Percentiles rank a stretch among this genome's conserved stretches.
Conservation (phyloP, 169 alveolate species). For the Plasmodium gaboni region DNA sequence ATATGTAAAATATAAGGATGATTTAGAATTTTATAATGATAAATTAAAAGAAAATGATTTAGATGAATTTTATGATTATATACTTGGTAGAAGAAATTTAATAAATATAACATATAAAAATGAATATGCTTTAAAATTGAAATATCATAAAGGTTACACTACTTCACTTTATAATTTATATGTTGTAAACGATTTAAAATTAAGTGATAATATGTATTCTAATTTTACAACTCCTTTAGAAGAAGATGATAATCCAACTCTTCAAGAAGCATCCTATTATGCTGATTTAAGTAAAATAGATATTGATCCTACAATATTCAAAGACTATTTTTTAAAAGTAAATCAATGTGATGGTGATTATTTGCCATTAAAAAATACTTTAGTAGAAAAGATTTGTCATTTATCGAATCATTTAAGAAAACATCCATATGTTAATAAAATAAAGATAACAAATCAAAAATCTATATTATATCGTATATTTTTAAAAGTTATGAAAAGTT, state of each 20-base stretch:
- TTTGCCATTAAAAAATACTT: conserved; percentile 47
- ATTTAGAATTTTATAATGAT: conserved; percentile 10
- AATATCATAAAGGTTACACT: conserved; percentile 55
- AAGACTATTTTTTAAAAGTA: conserved; percentile 44
- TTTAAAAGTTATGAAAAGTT: conserved; percentile 29
- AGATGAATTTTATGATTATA: conserved; percentile 39
- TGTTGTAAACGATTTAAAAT: conserved; percentile 36
- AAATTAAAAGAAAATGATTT: conserved; percentile 30
- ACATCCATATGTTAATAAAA: conserved; percentile 26
- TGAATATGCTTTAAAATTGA: conserved; percentile 57
- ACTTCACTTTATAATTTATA: conserved; percentile 32
- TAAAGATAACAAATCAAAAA: conserved; percentile 22
- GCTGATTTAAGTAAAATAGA: conserved; percentile 58
- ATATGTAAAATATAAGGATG: conserved; percentile 17
- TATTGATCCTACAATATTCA: conserved; percentile 41
- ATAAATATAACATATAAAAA: conserved; percentile 33
- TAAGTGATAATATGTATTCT: conserved; percentile 14
- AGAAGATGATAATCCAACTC: conserved; percentile 46
- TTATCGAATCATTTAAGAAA: conserved; percentile 50
- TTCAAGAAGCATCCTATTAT: conserved; percentile 31
- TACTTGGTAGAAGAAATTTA: conserved; percentile 34
- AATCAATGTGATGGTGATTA: conserved; percentile 61
- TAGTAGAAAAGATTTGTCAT: conserved; percentile 57
- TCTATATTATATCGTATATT: conserved; percentile 46
- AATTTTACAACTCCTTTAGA: conserved; percentile 11